These are phyloP conservation scores for Euphorbia peplus DNA, from an alignment of 345 rosid species.

Conservation along the genomic window DNA sequence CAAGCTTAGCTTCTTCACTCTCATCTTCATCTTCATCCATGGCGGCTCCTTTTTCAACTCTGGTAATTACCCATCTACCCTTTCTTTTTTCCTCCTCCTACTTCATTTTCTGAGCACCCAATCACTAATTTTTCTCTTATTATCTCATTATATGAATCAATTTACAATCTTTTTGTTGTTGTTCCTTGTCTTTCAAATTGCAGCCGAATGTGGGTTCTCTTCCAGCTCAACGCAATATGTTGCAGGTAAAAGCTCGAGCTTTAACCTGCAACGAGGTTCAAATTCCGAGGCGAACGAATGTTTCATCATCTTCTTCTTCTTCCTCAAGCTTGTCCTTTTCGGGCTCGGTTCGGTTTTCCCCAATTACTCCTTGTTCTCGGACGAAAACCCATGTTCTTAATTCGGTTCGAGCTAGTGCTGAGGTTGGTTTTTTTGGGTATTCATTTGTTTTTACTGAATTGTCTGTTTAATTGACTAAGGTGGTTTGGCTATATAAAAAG, in stretches of 20 bases:
- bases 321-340: conserved; percentile 32
- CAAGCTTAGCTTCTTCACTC: not conserved
- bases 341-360: conserved; percentile 35
- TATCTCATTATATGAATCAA: not conserved
- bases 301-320: conserved; percentile 35
- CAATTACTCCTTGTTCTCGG: conserved; percentile 28
- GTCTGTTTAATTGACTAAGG: no score
- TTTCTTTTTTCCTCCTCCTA: not conserved
- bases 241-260: conserved; percentile 26
- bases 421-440: conserved; percentile 41
- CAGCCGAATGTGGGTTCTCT: conserved; percentile 61
- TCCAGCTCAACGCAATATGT: conserved; percentile 33
- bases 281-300: conserved; percentile 19
- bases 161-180: not conserved
- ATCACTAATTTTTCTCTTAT: not conserved
- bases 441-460: not conserved
- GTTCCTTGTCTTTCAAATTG: conserved; percentile 1
- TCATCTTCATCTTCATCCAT: conserved; percentile 32
- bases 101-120: not conserved
- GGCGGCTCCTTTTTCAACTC: conserved; percentile 54
- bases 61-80: conserved; percentile 36
- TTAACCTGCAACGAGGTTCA: conserved; percentile 31
- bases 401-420: conserved; percentile 58
- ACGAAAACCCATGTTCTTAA: conserved; percentile 30
- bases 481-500: no score